Evolutionary conservation across 371 early-diverging fungal genomes (phyloP).

Genomic region (Coemansia linderi): DNA sequence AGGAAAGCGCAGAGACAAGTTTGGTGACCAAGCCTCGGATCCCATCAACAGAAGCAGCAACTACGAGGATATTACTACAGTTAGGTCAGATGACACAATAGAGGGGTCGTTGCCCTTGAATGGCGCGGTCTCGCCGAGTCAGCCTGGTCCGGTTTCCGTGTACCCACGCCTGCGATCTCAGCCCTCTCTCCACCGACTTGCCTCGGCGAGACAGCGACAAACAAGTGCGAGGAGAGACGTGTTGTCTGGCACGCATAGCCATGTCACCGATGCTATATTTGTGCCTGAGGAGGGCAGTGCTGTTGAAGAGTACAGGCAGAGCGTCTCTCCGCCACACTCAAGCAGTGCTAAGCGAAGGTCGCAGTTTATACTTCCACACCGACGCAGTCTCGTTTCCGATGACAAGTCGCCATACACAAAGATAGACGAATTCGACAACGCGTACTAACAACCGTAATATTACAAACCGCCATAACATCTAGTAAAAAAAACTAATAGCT

Average conservation of each 20-base stretch:
- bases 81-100: constrained; percentile 1
- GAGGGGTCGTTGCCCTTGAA: neutral
- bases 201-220: constrained; percentile 2
- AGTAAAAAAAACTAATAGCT: neutral
- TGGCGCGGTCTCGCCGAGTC: constrained; percentile 1
- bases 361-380: constrained; percentile 34
- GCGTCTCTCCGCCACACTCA: neutral
- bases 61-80: neutral
- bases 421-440: neutral
- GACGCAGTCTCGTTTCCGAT: constrained; percentile 10
- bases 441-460: constrained; percentile 1
- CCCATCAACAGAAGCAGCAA: constrained; percentile 15
- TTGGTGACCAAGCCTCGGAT: constrained; percentile 7
- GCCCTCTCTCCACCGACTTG: constrained; percentile 28
- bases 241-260: neutral
- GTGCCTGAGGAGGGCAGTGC: constrained; percentile 33
- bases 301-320: neutral
- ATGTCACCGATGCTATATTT: constrained; percentile 20
- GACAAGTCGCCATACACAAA: constrained; percentile 14
- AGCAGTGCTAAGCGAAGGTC: constrained; percentile 7
- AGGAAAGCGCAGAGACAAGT: neutral
- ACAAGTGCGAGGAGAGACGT: neutral
- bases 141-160: neutral
- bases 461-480: neutral
- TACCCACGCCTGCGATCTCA: constrained; percentile 49